phyloP scores from a whole-genome alignment of 768 basidiomycete genomes.

The Tricholomella constricta region DNA sequence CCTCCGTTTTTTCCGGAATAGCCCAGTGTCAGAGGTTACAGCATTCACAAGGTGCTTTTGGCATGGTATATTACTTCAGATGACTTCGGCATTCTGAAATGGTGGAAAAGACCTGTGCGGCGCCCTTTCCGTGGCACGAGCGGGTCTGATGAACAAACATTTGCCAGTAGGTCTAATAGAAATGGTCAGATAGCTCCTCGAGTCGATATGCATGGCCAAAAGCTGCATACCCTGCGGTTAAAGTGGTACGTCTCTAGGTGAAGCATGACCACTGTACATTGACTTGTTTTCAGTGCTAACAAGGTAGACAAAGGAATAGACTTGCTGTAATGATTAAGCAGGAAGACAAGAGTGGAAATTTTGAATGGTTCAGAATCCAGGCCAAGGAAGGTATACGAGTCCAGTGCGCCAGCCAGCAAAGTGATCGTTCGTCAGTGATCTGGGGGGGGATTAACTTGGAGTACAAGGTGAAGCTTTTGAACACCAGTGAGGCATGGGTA shows the following conservation, averaged over 20 bases:
- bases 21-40: constrained; percentile 88
- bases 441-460: too few relatives aligned
- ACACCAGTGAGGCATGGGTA: too few relatives aligned
- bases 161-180: constrained; percentile 84
- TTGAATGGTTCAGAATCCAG: too few relatives aligned
- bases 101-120: constrained; percentile 68
- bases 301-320: constrained; percentile 1
- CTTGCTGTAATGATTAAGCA: constrained; percentile 94
- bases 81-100: constrained; percentile 44
- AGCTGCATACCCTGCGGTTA: constrained; percentile 64
- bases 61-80: constrained; percentile 22
- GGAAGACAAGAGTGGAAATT: constrained; percentile 66
- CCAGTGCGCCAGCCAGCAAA: too few relatives aligned
- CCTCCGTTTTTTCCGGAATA: constrained; percentile 87
- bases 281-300: constrained; percentile 10
- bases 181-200: constrained; percentile 64
- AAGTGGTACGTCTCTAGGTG: constrained; percentile 83
- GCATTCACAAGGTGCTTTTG: constrained; percentile 64
- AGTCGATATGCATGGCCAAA: constrained; percentile 5
- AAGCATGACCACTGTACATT: constrained; percentile 75
- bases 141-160: constrained; percentile 80
- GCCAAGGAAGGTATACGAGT: too few relatives aligned
- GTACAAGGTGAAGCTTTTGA: too few relatives aligned
- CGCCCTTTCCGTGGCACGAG: constrained; percentile 58
- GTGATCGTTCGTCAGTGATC: too few relatives aligned